Conservation (phyloP, 345 rosid species). For the Eucalyptus decipiens region DNA sequence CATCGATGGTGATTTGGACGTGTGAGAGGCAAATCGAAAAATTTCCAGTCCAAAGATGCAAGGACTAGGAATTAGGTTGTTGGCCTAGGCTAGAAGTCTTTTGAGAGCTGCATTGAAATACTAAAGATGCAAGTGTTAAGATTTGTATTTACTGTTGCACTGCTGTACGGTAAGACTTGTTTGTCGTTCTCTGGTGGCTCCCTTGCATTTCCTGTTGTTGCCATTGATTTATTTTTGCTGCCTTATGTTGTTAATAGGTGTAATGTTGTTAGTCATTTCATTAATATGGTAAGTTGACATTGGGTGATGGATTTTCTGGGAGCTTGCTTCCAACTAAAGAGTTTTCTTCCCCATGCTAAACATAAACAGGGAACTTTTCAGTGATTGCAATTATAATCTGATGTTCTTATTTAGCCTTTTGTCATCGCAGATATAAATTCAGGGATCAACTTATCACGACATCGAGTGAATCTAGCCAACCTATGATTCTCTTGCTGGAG, state of each 20-base stretch:
- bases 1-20: neutral
- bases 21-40: neutral
- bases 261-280: neutral
- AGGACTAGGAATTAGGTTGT: neutral
- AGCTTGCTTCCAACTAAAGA: neutral
- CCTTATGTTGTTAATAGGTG: neutral
- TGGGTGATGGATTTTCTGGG: neutral
- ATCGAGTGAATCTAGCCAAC: slow-evolving; percentile 21
- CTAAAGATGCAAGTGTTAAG: neutral
- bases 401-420: slow-evolving; percentile 1
- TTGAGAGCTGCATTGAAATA: neutral
- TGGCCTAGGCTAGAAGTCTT: neutral
- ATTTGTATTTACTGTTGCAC: neutral
- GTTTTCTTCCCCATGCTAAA: neutral
- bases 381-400: neutral
- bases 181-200: neutral
- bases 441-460: slow-evolving; percentile 46
- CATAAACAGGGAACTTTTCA: neutral
- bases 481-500: slow-evolving; percentile 55
- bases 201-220: neutral
- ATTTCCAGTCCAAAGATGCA: neutral
- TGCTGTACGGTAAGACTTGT: neutral
- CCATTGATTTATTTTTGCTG: neutral
- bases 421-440: slow-evolving; percentile 40
- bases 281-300: neutral